These are phyloP conservation scores for Linnemannia zychae DNA, from an alignment of 192 early-diverging fungal species.

Conservation along the genomic window DNA sequence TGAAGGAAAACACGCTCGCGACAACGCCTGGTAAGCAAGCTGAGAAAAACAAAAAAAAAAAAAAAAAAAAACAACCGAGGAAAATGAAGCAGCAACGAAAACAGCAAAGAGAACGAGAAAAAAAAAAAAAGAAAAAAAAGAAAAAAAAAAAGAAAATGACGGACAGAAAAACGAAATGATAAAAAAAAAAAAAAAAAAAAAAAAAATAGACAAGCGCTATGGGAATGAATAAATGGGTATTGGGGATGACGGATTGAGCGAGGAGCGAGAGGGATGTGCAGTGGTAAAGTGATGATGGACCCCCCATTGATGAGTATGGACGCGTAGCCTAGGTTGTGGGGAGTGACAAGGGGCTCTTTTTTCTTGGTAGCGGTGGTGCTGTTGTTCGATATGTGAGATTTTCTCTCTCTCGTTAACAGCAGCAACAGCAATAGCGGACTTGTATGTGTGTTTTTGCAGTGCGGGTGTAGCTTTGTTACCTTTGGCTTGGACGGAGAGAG, in stretches of 20 bases:
- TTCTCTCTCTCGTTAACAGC: not conserved
- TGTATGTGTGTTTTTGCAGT: not conserved
- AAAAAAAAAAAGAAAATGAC: no score
- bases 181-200: not conserved
- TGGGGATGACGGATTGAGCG: not conserved
- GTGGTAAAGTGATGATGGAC: conserved; percentile 5
- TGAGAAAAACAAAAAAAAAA: not conserved
- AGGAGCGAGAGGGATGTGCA: not conserved
- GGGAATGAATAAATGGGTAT: not conserved
- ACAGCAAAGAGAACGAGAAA: no score
- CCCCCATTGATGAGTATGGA: not conserved
- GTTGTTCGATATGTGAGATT: no score
- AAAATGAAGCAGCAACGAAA: not conserved
- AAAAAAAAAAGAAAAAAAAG: no score
- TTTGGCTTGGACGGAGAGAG: conserved; percentile 3
- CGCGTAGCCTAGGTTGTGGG: not conserved
- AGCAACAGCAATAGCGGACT: not conserved
- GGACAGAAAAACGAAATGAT: no score
- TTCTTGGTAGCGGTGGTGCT: not conserved
- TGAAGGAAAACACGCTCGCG: not conserved
- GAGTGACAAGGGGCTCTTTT: conserved; percentile 7
- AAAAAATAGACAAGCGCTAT: no score
- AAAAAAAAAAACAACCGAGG: not conserved
- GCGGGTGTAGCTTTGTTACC: not conserved
- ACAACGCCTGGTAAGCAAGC: not conserved